These are phyloP conservation scores for Canavalia gladiata DNA, from an alignment of 306 rosid species.

Conservation along the genomic window DNA sequence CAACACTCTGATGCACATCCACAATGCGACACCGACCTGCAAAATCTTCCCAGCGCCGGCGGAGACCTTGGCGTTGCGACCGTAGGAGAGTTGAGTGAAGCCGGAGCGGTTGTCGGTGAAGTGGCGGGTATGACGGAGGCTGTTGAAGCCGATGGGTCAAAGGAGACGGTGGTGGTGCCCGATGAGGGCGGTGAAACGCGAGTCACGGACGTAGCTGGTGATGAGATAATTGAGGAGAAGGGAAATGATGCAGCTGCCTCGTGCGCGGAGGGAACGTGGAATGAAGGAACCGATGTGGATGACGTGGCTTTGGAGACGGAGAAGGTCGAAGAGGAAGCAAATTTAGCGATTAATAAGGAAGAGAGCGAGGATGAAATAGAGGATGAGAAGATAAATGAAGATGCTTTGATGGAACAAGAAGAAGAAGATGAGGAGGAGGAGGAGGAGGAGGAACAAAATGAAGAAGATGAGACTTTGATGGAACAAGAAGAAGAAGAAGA, in stretches of 20 bases:
- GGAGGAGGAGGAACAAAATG: background rate
- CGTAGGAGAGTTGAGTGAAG: background rate
- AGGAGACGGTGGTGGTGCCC: background rate
- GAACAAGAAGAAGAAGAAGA: conserved; percentile 26
- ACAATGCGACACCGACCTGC: conserved; percentile 49
- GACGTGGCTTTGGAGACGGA: conserved; percentile 34
- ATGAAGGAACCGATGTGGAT: conserved; percentile 19
- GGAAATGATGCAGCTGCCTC: background rate
- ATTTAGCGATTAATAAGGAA: conserved; percentile 25
- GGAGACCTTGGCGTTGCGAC: background rate
- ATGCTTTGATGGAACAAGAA: conserved; percentile 29
- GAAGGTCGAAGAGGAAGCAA: conserved; percentile 25
- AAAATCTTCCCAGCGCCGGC: background rate
- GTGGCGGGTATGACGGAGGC: too few species aligned
- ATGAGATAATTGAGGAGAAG: conserved; percentile 14
- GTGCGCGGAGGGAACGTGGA: background rate
- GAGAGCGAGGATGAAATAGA: conserved; percentile 18
- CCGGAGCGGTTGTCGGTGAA: background rate
- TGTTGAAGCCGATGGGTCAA: background rate
- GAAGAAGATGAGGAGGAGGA: background rate
- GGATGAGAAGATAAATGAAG: conserved; percentile 49
- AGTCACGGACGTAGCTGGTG: conserved; percentile 10
- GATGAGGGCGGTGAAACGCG: conserved; percentile 37
- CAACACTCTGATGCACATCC: conserved; percentile 38
- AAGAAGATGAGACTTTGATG: background rate